Percentiles rank a stretch among this genome's conserved stretches.
Evolutionary conservation across 1,284 basidiomycete species (phyloP).

Genomic region (Ustilago bromivora): DNA sequence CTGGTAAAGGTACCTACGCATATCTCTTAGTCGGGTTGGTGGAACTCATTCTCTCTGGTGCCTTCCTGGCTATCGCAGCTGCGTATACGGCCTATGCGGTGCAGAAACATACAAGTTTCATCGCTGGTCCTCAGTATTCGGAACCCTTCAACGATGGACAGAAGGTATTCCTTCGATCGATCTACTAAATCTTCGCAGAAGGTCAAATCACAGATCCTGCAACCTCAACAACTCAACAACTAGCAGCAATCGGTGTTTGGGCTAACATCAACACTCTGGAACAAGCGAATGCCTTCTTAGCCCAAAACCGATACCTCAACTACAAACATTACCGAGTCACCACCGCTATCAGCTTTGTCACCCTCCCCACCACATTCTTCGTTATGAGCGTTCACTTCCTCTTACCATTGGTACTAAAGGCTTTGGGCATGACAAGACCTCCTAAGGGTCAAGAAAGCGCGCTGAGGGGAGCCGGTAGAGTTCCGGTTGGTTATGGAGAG

Average conservation of each 20-base stretch:
- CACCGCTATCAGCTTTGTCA: conserved; percentile 55
- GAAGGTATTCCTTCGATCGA: conserved; percentile 35
- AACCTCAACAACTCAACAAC: conserved; percentile 29
- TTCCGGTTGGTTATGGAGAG: conserved; percentile 31
- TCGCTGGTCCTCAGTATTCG: conserved; percentile 24
- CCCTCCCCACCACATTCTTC: conserved; percentile 55
- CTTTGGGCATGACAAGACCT: conserved; percentile 52
- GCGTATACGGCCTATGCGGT: conserved; percentile 54
- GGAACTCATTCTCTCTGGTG: conserved; percentile 47
- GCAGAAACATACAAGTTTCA: conserved; percentile 41
- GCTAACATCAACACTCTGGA: conserved; percentile 39
- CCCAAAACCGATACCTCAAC: conserved; percentile 49
- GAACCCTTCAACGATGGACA: conserved; percentile 51
- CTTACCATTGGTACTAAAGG: conserved; percentile 50
- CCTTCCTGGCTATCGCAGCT: conserved; percentile 45
- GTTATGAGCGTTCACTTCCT: conserved; percentile 63
- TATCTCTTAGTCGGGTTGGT: conserved; percentile 53
- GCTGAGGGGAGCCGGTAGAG: not conserved
- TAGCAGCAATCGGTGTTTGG: conserved; percentile 30
- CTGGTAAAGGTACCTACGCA: conserved; percentile 58
- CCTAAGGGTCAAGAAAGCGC: conserved; percentile 34
- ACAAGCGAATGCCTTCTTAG: conserved; percentile 48
- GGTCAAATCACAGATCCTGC: conserved; percentile 32
- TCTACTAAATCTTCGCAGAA: conserved; percentile 37
- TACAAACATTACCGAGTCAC: conserved; percentile 51